These are phyloP conservation scores for Forsythia suspensa DNA, from an alignment of 257 asterid species.

Conservation along the genomic window DNA sequence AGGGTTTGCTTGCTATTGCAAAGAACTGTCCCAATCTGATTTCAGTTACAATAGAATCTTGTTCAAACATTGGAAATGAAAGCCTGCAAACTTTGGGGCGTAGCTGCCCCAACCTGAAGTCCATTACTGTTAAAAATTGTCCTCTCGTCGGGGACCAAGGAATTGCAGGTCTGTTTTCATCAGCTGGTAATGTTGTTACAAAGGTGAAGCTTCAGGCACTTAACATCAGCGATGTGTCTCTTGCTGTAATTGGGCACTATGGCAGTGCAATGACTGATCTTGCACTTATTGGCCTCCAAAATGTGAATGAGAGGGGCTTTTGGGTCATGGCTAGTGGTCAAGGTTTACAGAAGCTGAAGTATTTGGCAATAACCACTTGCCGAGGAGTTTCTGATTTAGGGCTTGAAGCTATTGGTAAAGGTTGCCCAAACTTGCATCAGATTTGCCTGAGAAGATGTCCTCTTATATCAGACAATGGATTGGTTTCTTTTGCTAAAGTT, in stretches of 20 bases:
- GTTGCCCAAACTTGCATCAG: slow-evolving; percentile 66
- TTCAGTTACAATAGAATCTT: slow-evolving; percentile 75
- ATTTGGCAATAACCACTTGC: slow-evolving; percentile 64
- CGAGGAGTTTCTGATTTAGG: slow-evolving; percentile 71
- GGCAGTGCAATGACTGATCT: slow-evolving; percentile 70
- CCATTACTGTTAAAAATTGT: slow-evolving; percentile 62
- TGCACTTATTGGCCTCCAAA: slow-evolving; percentile 52
- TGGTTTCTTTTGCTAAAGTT: slow-evolving; percentile 57
- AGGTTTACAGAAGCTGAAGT: slow-evolving; percentile 72
- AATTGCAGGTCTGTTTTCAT: slow-evolving; percentile 63
- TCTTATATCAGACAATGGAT: slow-evolving; percentile 69
- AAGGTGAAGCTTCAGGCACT: slow-evolving; percentile 65
- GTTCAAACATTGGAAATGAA: slow-evolving; percentile 68
- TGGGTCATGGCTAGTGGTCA: slow-evolving; percentile 97
- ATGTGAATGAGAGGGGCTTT: slow-evolving; percentile 85
- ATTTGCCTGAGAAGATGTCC: slow-evolving; percentile 56
- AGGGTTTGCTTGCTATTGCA: slow-evolving; percentile 63
- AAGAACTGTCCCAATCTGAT: slow-evolving; percentile 66
- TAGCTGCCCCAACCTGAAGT: slow-evolving; percentile 60
- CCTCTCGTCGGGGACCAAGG: slow-evolving; percentile 75
- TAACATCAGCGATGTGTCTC: slow-evolving; percentile 68
- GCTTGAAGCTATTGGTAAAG: slow-evolving; percentile 64
- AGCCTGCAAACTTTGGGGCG: slow-evolving; percentile 66
- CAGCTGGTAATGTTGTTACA: slow-evolving; percentile 58
- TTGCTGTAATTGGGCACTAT: slow-evolving; percentile 90